Evolutionary conservation across 176 grass and related monocot genomes (phyloP), one percentile per base, ranked within the genome.

Genomic region (Cenchrus fungigraminus): DNA sequence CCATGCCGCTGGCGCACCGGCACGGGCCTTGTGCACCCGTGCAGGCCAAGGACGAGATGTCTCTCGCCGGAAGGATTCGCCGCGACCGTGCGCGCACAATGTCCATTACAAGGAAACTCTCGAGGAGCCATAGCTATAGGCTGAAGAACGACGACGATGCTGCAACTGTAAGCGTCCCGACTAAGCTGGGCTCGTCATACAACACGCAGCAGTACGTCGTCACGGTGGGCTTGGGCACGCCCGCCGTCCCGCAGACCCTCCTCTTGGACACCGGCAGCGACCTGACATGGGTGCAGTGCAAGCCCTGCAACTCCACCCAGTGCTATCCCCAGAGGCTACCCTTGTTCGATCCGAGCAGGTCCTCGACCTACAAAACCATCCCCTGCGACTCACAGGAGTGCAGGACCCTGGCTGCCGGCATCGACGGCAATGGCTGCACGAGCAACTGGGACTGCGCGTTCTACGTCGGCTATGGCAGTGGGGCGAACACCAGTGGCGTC

Each of bases 281-380:
- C 13, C 58, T 93, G 32, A 69, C 88, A 6, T 90, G 91, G 88
- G 83, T 90, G 59, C 91, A 88, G 49, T 93, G 91, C 77, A 62
- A 32, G 51, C 81, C 88, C 5, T 93, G 91, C 77, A 58, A 45
- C 76, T 14, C 58, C 55, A 28, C 12, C 58, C 1, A 5, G 6
- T 79, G 76, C 76, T 64, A 79, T 40, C 6, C 57, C 9, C 37
- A 78, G 58, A 46, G 3, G 5, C 25, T 34, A 3, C 50, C 50
- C 14, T 0, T 32, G 8, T 74, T 74, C 4, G 72, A 74, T 19
- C 72, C 72, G 7, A 17, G 72, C 47, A 53, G 1, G 6, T 73
- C 44, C 0, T 49, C 71, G 1, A 52, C 71, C 71, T 53, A 73
- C 71, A 5, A 12, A 0, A 2, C 71, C 0, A 10, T 74, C 14